phyloP scores from a whole-genome alignment of 2,329 filamentous ascomycete genomes.

The Colletotrichum musicola region DNA sequence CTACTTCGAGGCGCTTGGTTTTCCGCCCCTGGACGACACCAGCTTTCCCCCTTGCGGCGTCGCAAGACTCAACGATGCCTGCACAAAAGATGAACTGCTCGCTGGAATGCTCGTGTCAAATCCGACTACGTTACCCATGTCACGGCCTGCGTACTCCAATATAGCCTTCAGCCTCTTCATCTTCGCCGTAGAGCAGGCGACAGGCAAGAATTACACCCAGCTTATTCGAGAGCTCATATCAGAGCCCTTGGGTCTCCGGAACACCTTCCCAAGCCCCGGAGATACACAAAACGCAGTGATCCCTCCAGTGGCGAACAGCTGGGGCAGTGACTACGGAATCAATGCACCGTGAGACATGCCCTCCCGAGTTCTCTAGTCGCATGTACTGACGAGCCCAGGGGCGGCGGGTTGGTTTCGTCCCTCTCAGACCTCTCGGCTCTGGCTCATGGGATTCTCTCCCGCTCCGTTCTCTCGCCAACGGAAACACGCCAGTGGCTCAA shows the following conservation, averaged over 20 bases:
- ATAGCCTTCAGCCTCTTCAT: conserved; percentile 53
- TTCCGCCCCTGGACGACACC: conserved; percentile 50
- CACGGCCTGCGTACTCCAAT: conserved; percentile 56
- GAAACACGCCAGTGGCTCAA: conserved; percentile 51
- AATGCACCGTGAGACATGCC: conserved; percentile 48
- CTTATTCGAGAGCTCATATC: conserved; percentile 43
- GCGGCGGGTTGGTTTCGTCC: conserved; percentile 51
- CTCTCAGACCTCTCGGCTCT: conserved; percentile 49
- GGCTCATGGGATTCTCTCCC: conserved; percentile 45
- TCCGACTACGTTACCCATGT: conserved; percentile 47
- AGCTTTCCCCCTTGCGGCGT: conserved; percentile 55
- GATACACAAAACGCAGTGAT: conserved; percentile 47
- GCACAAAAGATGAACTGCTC: conserved; percentile 51
- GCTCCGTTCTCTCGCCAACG: conserved; percentile 42
- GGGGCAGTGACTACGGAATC: conserved; percentile 50
- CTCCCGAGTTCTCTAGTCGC: neutral
- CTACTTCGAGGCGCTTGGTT: conserved; percentile 50
- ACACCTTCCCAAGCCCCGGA: conserved; percentile 47
- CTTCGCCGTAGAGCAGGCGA: conserved; percentile 49
- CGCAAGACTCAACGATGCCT: conserved; percentile 48
- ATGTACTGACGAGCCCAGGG: conserved; percentile 41
- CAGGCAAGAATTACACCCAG: conserved; percentile 46
- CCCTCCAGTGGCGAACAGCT: conserved; percentile 48
- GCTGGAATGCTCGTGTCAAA: conserved; percentile 46
- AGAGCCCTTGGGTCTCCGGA: conserved; percentile 34